phyloP scores from a whole-genome alignment of 1,284 basidiomycete genomes.

The Ganoderma meredithae region DNA sequence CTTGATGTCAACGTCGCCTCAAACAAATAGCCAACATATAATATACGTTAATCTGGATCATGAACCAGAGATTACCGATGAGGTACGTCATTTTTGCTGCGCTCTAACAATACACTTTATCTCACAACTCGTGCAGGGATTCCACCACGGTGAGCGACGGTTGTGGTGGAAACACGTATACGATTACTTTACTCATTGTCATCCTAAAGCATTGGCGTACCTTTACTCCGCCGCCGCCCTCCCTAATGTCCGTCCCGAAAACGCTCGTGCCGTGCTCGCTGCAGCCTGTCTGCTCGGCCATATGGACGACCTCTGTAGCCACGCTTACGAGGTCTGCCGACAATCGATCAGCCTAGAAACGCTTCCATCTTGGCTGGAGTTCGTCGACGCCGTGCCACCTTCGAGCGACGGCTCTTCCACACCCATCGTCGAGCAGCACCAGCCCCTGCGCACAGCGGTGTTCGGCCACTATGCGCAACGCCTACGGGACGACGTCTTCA shows the following conservation, averaged over 20 bases:
- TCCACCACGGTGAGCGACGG: conserved; percentile 65
- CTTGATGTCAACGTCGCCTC: conserved; percentile 79
- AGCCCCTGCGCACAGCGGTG: conserved; percentile 56
- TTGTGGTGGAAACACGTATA: conserved; percentile 5
- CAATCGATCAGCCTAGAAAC: conserved; percentile 78
- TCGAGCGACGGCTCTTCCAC: conserved; percentile 59
- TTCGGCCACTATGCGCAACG: conserved; percentile 76
- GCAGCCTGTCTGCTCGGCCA: conserved; percentile 84
- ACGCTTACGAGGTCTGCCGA: conserved; percentile 80
- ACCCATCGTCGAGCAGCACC: conserved; percentile 50
- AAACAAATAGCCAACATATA: conserved; percentile 63
- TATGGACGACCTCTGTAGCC: conserved; percentile 82
- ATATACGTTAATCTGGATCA: conserved; percentile 80
- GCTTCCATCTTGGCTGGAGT: conserved; percentile 79
- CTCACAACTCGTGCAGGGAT: conserved; percentile 54
- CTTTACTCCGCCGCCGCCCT: conserved; percentile 79
- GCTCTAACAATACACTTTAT: neutral
- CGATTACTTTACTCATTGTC: conserved; percentile 17
- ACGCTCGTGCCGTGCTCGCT: conserved; percentile 84
- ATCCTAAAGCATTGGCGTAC: conserved; percentile 71
- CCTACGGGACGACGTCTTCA: conserved; percentile 75
- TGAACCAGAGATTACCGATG: conserved; percentile 82
- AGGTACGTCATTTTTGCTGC: conserved; percentile 58
- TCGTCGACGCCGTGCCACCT: conserved; percentile 67
- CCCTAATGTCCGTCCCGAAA: conserved; percentile 71